Evolutionary conservation across 305 asterid species (phyloP).

Genomic region (Nicotiana rustica): DNA sequence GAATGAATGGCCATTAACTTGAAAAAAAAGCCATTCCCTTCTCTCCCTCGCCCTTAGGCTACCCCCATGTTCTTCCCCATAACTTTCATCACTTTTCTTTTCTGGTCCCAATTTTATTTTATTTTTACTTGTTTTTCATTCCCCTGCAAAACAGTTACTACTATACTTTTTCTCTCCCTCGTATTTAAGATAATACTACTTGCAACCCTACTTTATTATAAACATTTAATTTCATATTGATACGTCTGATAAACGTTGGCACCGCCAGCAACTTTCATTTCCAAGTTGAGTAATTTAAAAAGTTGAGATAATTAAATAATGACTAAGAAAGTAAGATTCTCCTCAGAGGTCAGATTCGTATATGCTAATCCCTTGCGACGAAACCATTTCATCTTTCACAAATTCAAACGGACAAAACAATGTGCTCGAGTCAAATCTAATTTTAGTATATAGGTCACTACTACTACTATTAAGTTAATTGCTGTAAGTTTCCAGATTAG

Average conservation of each 20-base stretch:
- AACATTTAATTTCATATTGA: constrained; percentile 12
- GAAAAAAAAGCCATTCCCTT: neutral
- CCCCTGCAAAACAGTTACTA: neutral
- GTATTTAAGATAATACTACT: constrained; percentile 6
- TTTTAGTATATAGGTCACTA: neutral
- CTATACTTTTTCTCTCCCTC: neutral
- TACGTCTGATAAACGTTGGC: constrained; percentile 14
- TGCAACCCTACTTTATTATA: neutral
- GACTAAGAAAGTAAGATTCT: constrained; percentile 32
- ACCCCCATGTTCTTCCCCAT: constrained; percentile 28
- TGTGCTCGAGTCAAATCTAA: neutral
- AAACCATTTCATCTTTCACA: neutral
- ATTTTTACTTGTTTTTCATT: neutral
- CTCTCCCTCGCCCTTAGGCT: neutral
- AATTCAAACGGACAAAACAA: neutral
- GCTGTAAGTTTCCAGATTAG: neutral
- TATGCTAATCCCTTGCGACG: neutral
- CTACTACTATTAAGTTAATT: neutral
- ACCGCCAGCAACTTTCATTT: neutral
- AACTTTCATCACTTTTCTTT: constrained; percentile 9
- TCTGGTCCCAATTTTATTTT: neutral
- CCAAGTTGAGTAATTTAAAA: neutral
- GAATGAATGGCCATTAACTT: constrained; percentile 26
- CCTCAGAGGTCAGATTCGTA: constrained; percentile 8
- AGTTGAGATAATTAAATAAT: neutral